Evolutionary conservation across 2,329 filamentous ascomycete species (phyloP).

Genomic region (Bipolaris gigantea): DNA sequence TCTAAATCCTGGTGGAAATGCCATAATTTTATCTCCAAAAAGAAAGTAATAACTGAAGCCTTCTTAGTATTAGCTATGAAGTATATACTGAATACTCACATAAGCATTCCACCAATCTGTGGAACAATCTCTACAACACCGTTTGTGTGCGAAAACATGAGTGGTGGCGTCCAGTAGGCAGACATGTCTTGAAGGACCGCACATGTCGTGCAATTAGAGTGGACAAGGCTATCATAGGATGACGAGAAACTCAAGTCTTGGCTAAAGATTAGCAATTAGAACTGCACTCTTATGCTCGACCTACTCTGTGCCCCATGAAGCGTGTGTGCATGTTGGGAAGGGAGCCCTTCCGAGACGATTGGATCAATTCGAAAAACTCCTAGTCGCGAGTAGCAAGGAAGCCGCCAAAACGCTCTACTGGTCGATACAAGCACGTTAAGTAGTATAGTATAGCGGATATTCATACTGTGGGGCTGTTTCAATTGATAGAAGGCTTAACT

Average conservation of each 20-base stretch:
- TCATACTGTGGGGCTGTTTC: constrained; percentile 1
- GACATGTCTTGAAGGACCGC: constrained; percentile 79
- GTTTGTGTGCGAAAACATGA: constrained; percentile 76
- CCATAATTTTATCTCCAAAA: constrained; percentile 63
- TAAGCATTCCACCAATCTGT: constrained; percentile 81
- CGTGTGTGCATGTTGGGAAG: constrained; percentile 70
- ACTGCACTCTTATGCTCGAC: constrained; percentile 20
- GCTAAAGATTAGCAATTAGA: constrained; percentile 38
- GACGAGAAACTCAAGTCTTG: constrained; percentile 2
- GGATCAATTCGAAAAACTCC: constrained; percentile 77
- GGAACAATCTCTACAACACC: constrained; percentile 68
- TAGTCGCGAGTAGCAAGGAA: constrained; percentile 74
- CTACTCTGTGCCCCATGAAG: constrained; percentile 66
- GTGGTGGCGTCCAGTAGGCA: constrained; percentile 77
- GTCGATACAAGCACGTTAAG: neutral
- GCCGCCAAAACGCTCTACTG: constrained; percentile 77
- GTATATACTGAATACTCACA: constrained; percentile 58
- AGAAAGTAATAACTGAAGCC: constrained; percentile 74
- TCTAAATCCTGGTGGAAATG: constrained; percentile 75
- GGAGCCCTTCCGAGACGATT: constrained; percentile 63
- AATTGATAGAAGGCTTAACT: constrained; percentile 1
- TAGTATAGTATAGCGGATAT: neutral
- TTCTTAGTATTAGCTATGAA: constrained; percentile 12
- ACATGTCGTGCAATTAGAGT: constrained; percentile 76
- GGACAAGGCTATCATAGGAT: constrained; percentile 46